Evolutionary conservation across 805 yeast genomes (phyloP), one percentile per base, ranked within the genome.

Genomic region (Lachancea sp.): DNA sequence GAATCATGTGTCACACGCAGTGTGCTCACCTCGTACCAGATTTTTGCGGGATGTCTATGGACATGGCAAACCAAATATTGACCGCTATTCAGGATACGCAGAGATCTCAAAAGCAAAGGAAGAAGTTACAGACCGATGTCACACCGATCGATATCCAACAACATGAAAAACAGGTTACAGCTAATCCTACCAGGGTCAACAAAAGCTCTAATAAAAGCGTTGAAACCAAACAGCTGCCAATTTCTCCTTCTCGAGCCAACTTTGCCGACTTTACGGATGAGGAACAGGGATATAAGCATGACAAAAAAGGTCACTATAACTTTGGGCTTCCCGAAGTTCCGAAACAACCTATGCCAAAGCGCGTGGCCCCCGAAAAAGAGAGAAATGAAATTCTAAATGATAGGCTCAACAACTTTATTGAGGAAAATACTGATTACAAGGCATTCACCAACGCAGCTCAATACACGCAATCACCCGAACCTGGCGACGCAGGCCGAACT

Each of bases 11-110:
- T 55, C 99, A 92, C 58, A 75, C 92, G 3, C 78, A 79, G 33
- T 92, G 99, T 68, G 81, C 90, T 9, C 96, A 88, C 56, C 70
- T 89, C 54, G 97, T 92, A 17, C 99, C 99, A 1, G 97, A 92
- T 60, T 86, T 92, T 62, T 92, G 99, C 70, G 98, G 98, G 43
- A 90, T 92, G 95, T 75, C 96, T 2, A 87, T 92, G 89, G 96
- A 87, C 56, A 85, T 83, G 75, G 97, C 97, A 3, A 88, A 87
- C 56, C 83, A 83, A 61, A 87, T 92, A 47, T 65, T 92, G 43
- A 76, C 75, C 42, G 86, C 96, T 8, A 88, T 90, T 56, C 82
- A 83, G 58, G 75, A 81, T 30, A 79, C 97, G 2, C 75, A 75
- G 51, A 71, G 61, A 18, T 47, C 62, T 16, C 58, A 57, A 43